Evolutionary conservation across 1,284 basidiomycete species (phyloP).

Genomic region (Cronartium ribicola): DNA sequence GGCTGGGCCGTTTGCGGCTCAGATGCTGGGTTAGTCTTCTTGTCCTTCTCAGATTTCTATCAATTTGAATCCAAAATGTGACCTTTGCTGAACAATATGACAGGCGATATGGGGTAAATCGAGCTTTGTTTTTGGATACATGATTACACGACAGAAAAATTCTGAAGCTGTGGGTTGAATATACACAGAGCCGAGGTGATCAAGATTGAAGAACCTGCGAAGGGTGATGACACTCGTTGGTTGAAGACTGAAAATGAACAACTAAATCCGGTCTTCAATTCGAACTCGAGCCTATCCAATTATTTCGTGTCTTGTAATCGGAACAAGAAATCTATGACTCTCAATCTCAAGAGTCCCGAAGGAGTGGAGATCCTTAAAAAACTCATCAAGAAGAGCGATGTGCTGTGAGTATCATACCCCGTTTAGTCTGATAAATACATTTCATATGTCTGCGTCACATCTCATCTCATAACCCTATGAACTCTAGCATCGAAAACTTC

Average conservation of each 20-base stretch:
- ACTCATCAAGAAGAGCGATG: slow-evolving; percentile 70
- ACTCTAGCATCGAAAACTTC: slow-evolving; percentile 29
- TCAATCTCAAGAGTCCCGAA: slow-evolving; percentile 75
- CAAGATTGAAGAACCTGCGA: slow-evolving; percentile 60
- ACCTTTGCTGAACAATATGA: slow-evolving; percentile 51
- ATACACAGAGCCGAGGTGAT: slow-evolving; percentile 73
- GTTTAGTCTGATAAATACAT: not conserved
- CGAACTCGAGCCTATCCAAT: slow-evolving; percentile 63
- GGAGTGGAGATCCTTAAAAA: slow-evolving; percentile 73
- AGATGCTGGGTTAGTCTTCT: slow-evolving; percentile 59
- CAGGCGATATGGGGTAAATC: slow-evolving; percentile 34
- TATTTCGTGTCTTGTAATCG: slow-evolving; percentile 88
- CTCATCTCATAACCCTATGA: not conserved
- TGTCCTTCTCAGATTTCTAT: not conserved
- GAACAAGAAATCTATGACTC: slow-evolving; percentile 70
- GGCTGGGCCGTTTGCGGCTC: slow-evolving; percentile 73
- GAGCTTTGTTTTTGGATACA: not conserved
- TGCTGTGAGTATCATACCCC: slow-evolving; percentile 51
- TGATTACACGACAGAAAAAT: not conserved
- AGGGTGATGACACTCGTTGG: slow-evolving; percentile 82
- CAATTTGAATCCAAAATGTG: not conserved
- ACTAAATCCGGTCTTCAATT: slow-evolving; percentile 63
- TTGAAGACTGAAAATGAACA: slow-evolving; percentile 52
- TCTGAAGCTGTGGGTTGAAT: not conserved
- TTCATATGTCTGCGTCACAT: not conserved